These are phyloP conservation scores for Hericium coralloides DNA, from an alignment of 768 basidiomycete genomes.

Conservation along the genomic window DNA sequence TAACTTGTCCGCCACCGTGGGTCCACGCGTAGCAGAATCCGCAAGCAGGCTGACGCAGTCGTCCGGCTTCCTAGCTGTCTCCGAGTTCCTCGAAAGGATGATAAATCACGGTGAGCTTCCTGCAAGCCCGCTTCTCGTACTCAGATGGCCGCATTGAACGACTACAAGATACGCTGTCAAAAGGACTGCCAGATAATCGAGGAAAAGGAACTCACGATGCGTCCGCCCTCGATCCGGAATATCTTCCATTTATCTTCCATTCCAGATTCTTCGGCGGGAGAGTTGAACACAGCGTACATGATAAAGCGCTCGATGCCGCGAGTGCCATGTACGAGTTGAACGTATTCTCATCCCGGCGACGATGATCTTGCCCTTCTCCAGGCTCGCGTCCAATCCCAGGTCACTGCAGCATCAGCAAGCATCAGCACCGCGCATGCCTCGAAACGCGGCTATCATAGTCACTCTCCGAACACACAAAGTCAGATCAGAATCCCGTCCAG, in stretches of 20 bases:
- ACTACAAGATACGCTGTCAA: background rate
- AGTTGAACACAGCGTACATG: constrained; percentile 11
- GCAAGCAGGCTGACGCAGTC: background rate
- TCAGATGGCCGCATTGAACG: constrained; percentile 13
- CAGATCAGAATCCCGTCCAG: constrained; percentile 12
- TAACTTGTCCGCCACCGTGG: background rate
- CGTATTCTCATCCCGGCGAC: constrained; percentile 11
- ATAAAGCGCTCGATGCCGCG: constrained; percentile 14
- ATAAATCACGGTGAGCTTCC: constrained; percentile 12
- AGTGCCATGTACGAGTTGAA: constrained; percentile 10
- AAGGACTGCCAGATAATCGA: background rate
- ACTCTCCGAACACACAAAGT: constrained; percentile 1
- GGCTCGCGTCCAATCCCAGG: constrained; percentile 2
- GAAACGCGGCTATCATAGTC: too few species aligned
- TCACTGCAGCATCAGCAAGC: background rate
- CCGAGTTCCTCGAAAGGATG: constrained; percentile 4
- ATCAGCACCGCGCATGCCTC: too few species aligned
- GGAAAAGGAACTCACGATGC: background rate
- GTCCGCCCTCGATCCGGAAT: background rate
- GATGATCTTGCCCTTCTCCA: constrained; percentile 8
- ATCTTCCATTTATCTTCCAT: constrained; percentile 3
- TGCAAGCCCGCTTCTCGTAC: constrained; percentile 12
- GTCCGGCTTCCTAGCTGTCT: constrained; percentile 2
- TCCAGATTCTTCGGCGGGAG: constrained; percentile 6
- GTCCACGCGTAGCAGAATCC: background rate